Evolutionary conservation across 768 basidiomycete species (phyloP).

Genomic region (Suillus bovinus): DNA sequence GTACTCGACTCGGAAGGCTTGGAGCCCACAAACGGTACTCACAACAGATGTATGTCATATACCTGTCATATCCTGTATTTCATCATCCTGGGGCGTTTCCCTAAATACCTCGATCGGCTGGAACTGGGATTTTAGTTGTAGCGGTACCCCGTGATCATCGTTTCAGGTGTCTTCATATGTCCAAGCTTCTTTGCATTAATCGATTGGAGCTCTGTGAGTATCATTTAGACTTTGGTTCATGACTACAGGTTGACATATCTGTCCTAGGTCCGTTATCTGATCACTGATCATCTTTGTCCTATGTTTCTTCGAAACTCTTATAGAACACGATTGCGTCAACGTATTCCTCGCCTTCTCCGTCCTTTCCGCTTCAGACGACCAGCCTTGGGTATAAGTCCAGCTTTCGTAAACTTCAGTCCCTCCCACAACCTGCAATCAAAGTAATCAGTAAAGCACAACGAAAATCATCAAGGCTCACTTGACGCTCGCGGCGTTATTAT

Average conservation of each 20-base stretch:
- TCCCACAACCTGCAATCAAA: conserved; percentile 72
- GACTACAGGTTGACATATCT: neutral
- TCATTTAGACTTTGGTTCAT: neutral
- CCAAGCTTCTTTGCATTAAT: neutral
- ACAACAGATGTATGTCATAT: neutral
- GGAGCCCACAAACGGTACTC: neutral
- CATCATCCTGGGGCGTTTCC: neutral
- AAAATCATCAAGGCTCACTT: conserved; percentile 41
- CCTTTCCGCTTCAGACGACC: conserved; percentile 67
- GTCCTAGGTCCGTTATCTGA: conserved; percentile 1
- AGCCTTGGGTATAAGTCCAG: conserved; percentile 73
- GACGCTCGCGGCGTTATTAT: conserved; percentile 76
- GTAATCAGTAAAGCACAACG: conserved; percentile 5
- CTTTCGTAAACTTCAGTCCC: conserved; percentile 72
- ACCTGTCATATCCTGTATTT: neutral
- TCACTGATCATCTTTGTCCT: neutral
- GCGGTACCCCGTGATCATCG: neutral
- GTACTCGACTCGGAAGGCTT: neutral
- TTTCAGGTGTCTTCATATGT: neutral
- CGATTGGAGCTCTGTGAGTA: neutral
- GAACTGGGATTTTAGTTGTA: neutral
- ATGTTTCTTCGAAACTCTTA: conserved; percentile 61
- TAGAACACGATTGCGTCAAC: conserved; percentile 88
- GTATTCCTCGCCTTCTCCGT: conserved; percentile 80
- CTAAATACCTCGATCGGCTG: neutral